Conservation (phyloP, 2,329 filamentous ascomycete species). For the Colletotrichum camelliae region DNA sequence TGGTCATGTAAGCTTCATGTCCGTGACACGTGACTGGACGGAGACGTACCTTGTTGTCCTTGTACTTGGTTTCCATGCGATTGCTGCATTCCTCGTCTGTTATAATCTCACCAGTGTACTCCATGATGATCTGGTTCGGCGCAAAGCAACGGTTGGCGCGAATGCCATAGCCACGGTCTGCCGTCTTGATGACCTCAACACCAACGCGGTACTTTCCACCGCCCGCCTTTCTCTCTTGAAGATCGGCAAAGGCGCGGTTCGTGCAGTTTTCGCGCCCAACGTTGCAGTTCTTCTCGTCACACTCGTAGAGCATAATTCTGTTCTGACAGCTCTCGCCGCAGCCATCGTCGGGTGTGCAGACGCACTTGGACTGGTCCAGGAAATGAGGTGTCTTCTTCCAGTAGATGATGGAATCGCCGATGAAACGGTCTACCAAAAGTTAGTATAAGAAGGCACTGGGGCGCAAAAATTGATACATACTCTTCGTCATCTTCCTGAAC, state of each 20-base stretch:
- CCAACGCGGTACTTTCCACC: conserved; percentile 90
- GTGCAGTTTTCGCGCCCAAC: conserved; percentile 75
- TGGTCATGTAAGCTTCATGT: conserved; percentile 39
- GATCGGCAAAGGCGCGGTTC: conserved; percentile 86
- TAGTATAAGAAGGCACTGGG: neutral
- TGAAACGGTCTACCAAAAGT: conserved; percentile 71
- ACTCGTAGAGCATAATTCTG: conserved; percentile 96
- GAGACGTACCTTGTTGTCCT: conserved; percentile 81
- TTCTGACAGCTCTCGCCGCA: conserved; percentile 94
- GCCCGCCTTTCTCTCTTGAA: conserved; percentile 75
- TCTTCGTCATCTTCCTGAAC: conserved; percentile 91
- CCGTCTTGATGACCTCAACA: conserved; percentile 92
- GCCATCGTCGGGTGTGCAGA: conserved; percentile 77
- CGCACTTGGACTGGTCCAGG: conserved; percentile 77
- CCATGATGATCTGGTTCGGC: conserved; percentile 94
- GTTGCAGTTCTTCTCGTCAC: conserved; percentile 87
- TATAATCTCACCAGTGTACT: conserved; percentile 98
- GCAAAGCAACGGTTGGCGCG: conserved; percentile 88
- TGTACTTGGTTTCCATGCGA: conserved; percentile 92
- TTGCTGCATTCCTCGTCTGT: conserved; percentile 92
- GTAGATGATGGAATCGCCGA: conserved; percentile 79
- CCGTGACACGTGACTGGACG: conserved; percentile 15
- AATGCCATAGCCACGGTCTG: conserved; percentile 88
- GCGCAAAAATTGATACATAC: conserved; percentile 56
- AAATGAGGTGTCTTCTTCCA: conserved; percentile 83